Conservation (phyloP, 2,329 filamentous ascomycete genomes). For the Monilinia aucupariae region DNA sequence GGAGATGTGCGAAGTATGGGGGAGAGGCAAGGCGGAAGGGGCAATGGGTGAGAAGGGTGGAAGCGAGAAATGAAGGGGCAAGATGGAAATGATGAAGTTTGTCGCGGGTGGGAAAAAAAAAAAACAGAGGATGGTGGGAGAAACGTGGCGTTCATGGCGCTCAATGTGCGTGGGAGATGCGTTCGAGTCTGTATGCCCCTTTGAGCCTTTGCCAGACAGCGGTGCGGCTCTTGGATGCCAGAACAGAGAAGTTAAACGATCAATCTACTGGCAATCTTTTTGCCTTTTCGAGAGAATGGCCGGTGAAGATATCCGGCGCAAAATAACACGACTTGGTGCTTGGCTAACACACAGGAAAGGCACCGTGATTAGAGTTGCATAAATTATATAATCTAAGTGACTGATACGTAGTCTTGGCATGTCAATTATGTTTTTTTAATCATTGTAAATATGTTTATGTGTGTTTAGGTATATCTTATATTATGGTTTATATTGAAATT, state of each 20-base stretch:
- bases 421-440: no score
- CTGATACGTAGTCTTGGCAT: no score
- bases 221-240: neutral
- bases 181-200: neutral
- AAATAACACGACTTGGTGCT: neutral
- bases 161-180: neutral
- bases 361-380: neutral
- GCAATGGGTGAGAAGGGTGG: no score
- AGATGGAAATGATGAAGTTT: slow-evolving; percentile 1
- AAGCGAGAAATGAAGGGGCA: slow-evolving; percentile 13
- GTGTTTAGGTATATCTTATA: no score
- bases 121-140: no score
- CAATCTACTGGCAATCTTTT: neutral
- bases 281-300: neutral
- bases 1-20: neutral
- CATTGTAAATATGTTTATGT: no score
- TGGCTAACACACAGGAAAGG: neutral
- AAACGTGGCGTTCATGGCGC: slow-evolving; percentile 6
- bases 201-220: neutral
- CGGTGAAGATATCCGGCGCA: neutral
- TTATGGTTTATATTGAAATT: no score
- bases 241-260: neutral
- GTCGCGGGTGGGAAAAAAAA: neutral
- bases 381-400: no score
- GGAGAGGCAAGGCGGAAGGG: neutral